phyloP scores from a whole-genome alignment of 805 yeast genomes.

The Ogataea methanolica region DNA sequence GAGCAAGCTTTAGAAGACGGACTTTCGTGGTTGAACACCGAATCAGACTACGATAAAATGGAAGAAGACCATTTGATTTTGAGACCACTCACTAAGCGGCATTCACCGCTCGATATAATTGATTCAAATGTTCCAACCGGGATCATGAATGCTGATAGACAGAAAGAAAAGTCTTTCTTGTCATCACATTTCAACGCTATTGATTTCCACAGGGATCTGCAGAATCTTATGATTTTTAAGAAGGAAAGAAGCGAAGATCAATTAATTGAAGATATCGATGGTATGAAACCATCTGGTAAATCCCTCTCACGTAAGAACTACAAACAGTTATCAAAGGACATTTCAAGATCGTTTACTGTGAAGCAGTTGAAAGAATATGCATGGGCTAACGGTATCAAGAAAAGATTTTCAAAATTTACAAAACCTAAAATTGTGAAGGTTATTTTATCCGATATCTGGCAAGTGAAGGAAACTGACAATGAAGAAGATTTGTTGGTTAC shows the following conservation, averaged over 20 bases:
- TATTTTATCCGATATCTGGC: slow-evolving; percentile 26
- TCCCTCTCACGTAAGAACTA: slow-evolving; percentile 17
- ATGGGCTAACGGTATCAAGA: slow-evolving; percentile 3
- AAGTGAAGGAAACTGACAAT: slow-evolving; percentile 10
- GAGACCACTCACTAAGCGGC: slow-evolving; percentile 20
- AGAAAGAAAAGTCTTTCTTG: not conserved
- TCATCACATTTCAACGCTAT: slow-evolving; percentile 14
- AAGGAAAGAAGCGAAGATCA: slow-evolving; percentile 20
- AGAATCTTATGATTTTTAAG: slow-evolving; percentile 27
- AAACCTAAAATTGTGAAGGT: slow-evolving; percentile 18
- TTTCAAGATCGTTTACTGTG: slow-evolving; percentile 17
- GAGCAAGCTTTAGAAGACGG: too few relatives aligned
- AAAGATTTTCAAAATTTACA: slow-evolving; percentile 5
- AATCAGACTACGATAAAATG: not conserved
- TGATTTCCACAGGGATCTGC: slow-evolving; percentile 26
- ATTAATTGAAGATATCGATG: slow-evolving; percentile 23
- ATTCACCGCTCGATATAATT: slow-evolving; percentile 9
- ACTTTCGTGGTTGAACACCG: too few relatives aligned
- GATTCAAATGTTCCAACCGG: too few relatives aligned
- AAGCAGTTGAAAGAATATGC: slow-evolving; percentile 23
- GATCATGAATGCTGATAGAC: too few relatives aligned
- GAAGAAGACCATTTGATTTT: slow-evolving; percentile 20
- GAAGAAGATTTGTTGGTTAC: slow-evolving; percentile 14
- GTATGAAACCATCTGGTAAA: slow-evolving; percentile 21
- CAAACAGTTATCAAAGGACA: slow-evolving; percentile 16